These are phyloP conservation scores for Ustilago bromivora DNA, from an alignment of 1,284 basidiomycete species.

Conservation along the genomic window DNA sequence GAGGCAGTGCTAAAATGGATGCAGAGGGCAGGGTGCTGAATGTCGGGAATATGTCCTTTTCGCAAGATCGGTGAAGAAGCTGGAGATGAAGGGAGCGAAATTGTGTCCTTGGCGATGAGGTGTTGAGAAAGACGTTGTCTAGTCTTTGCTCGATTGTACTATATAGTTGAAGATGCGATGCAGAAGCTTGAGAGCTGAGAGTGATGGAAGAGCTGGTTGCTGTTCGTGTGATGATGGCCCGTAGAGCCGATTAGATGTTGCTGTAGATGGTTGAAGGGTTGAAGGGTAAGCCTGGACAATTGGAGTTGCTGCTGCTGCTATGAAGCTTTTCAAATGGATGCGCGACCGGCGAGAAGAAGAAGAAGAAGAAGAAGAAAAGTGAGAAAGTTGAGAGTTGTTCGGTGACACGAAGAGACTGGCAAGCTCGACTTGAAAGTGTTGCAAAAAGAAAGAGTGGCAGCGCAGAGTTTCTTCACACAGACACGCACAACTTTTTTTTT, in stretches of 20 bases:
- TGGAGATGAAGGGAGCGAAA: neutral
- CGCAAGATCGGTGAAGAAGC: neutral
- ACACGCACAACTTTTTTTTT: neutral
- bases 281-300: neutral
- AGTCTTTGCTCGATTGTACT: neutral
- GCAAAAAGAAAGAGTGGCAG: slow-evolving; percentile 21
- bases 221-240: neutral
- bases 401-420: slow-evolving; percentile 5
- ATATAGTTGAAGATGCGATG: neutral
- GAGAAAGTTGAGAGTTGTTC: neutral
- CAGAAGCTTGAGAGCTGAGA: slow-evolving; percentile 4
- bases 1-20: slow-evolving; percentile 12
- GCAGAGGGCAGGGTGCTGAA: slow-evolving; percentile 10
- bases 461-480: slow-evolving; percentile 5
- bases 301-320: neutral
- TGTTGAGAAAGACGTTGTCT: neutral
- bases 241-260: neutral
- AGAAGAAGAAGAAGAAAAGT: neutral
- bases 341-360: slow-evolving; percentile 11
- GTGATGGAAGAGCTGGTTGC: neutral
- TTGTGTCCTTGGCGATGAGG: slow-evolving; percentile 2
- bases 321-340: slow-evolving; percentile 7
- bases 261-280: neutral
- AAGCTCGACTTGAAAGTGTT: neutral
- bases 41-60: neutral